Conservation (phyloP, 169 alveolate species). For the Plasmodium inui region DNA sequence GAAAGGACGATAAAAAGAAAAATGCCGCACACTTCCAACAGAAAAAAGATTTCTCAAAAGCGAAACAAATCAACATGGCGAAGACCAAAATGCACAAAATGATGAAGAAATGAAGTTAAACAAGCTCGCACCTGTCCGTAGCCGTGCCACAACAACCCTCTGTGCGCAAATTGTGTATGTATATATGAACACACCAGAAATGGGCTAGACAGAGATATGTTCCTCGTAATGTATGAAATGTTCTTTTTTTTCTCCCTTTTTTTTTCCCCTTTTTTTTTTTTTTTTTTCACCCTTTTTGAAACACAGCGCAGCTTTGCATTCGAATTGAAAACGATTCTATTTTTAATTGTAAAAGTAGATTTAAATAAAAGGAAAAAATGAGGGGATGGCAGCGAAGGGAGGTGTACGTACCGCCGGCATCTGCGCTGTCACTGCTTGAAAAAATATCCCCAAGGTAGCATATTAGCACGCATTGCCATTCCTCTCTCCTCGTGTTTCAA, state of each 20-base stretch:
- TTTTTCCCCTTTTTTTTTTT: not conserved
- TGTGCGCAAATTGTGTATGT: not conserved
- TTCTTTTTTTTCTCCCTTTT: not conserved
- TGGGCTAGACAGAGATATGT: not conserved
- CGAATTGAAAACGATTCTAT: not conserved
- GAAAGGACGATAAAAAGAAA: constrained; percentile 59
- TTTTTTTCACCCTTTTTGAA: not conserved
- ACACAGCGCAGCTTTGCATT: not conserved
- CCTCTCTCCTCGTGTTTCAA: not conserved
- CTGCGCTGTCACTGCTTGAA: not conserved
- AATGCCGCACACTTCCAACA: constrained; percentile 39
- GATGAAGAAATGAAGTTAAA: constrained; percentile 46
- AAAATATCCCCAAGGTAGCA: not conserved
- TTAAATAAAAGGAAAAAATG: not conserved
- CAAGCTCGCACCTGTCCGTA: not conserved
- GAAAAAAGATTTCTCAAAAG: constrained; percentile 28
- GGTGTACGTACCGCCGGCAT: not conserved
- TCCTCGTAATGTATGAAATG: not conserved
- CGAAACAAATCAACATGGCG: constrained; percentile 22
- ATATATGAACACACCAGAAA: not conserved
- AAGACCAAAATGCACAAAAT: constrained; percentile 63
- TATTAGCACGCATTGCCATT: not conserved
- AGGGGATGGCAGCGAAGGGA: not conserved
- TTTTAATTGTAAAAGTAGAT: not conserved
- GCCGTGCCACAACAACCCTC: not conserved